Evolutionary conservation across 2,329 filamentous ascomycete genomes (phyloP).

Genomic region (Diaporthe longicolla): DNA sequence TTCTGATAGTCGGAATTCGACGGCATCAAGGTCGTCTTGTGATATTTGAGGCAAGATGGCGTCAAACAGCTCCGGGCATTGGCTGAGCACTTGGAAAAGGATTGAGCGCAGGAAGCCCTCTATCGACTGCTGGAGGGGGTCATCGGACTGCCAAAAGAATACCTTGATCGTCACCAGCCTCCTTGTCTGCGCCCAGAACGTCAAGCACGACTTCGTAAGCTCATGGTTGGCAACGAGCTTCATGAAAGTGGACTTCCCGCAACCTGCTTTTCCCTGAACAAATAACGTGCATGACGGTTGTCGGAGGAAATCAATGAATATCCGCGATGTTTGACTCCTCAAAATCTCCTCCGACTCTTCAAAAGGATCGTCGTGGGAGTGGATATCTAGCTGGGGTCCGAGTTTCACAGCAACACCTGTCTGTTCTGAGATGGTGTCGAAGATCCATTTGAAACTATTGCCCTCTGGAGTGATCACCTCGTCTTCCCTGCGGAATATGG

Average conservation of each 20-base stretch:
- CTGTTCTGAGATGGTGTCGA: slow-evolving; percentile 14
- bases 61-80: slow-evolving; percentile 42
- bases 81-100: slow-evolving; percentile 43
- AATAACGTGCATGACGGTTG: neutral
- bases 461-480: slow-evolving; percentile 41
- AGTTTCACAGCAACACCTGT: neutral
- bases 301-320: slow-evolving; percentile 21
- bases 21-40: neutral
- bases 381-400: neutral
- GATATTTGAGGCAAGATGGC: slow-evolving; percentile 32
- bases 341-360: slow-evolving; percentile 9
- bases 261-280: slow-evolving; percentile 38
- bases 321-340: neutral
- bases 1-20: slow-evolving; percentile 4
- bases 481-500: slow-evolving; percentile 30
- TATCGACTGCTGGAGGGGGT: slow-evolving; percentile 41
- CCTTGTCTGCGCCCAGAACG: slow-evolving; percentile 18
- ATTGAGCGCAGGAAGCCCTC: slow-evolving; percentile 45
- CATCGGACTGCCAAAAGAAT: slow-evolving; percentile 43
- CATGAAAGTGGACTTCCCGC: slow-evolving; percentile 40
- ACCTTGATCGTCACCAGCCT: slow-evolving; percentile 36
- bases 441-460: slow-evolving; percentile 46
- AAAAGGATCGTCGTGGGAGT: neutral
- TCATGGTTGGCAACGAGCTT: slow-evolving; percentile 21
- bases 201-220: neutral